phyloP scores from a whole-genome alignment of 148 eudicot species.

The Agrostemma githago region DNA sequence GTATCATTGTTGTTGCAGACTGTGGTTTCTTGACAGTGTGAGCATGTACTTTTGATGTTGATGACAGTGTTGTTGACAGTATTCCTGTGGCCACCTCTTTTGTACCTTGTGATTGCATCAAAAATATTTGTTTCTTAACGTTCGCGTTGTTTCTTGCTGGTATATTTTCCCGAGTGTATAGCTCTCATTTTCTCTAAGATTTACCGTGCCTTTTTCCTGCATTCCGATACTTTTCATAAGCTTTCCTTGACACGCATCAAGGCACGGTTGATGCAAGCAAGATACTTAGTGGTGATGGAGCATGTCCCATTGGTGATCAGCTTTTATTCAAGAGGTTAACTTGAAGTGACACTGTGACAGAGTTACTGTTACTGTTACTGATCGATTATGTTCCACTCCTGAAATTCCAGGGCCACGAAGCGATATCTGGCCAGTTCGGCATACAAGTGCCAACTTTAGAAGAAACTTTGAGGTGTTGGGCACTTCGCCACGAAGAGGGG shows the following conservation, averaged over 20 bases:
- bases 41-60: too few species aligned
- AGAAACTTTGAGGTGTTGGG: slow-evolving; percentile 60
- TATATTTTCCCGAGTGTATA: background rate
- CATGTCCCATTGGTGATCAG: slow-evolving; percentile 93
- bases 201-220: background rate
- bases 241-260: slow-evolving; percentile 46
- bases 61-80: slow-evolving; percentile 98
- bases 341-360: background rate
- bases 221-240: slow-evolving; percentile 5
- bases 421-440: slow-evolving; percentile 79
- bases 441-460: slow-evolving; percentile 57
- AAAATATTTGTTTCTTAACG: too few species aligned
- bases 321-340: slow-evolving; percentile 87
- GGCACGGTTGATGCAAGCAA: slow-evolving; percentile 85
- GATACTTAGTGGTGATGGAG: slow-evolving; percentile 74
- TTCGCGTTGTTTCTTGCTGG: background rate
- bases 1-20: background rate
- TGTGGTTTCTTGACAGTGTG: background rate
- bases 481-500: slow-evolving; percentile 55
- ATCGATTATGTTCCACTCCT: slow-evolving; percentile 80
- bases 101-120: slow-evolving; percentile 51
- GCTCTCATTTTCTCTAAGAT: background rate
- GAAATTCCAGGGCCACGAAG: slow-evolving; percentile 92
- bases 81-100: slow-evolving; percentile 81
- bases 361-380: slow-evolving; percentile 80